Percentiles rank a stretch among this genome's conserved stretches.
These are phyloP conservation scores for Achaetomium macrosporum DNA, from an alignment of 2,329 filamentous ascomycete genomes.

Conservation along the genomic window DNA sequence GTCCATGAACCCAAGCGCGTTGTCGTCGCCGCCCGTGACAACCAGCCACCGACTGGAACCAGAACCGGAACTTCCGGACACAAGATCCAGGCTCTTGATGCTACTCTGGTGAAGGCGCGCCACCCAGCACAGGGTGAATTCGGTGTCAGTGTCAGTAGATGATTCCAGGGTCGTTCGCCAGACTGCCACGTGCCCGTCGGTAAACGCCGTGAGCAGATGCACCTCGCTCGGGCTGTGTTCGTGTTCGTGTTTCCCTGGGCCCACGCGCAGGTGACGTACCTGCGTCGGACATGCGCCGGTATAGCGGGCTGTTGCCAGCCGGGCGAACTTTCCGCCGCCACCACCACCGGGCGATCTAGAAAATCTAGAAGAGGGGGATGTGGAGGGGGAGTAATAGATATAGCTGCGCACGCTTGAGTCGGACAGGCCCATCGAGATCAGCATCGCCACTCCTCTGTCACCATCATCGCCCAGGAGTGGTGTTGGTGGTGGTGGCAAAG, in stretches of 20 bases:
- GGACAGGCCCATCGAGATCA: conserved; percentile 69
- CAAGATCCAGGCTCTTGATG: conserved; percentile 60
- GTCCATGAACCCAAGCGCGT: conserved; percentile 59
- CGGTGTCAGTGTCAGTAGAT: too few species aligned
- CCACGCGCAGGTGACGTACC: conserved; percentile 39
- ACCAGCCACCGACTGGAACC: conserved; percentile 38
- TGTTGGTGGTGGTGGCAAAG: neutral
- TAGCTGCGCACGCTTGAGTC: conserved; percentile 71
- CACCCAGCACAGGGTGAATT: conserved; percentile 29
- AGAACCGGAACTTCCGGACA: too few species aligned
- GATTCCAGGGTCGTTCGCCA: conserved; percentile 42
- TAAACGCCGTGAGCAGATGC: conserved; percentile 62
- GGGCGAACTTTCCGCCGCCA: conserved; percentile 34
- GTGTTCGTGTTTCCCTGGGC: too few species aligned
- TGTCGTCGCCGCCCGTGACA: conserved; percentile 82
- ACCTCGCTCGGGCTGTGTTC: too few species aligned
- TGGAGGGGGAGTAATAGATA: conserved; percentile 34
- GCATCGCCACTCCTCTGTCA: conserved; percentile 23
- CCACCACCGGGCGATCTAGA: neutral
- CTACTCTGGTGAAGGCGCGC: conserved; percentile 69
- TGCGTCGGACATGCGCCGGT: conserved; percentile 74
- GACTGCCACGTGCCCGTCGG: conserved; percentile 69
- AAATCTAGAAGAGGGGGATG: neutral
- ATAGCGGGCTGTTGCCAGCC: conserved; percentile 53
- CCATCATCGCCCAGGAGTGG: too few species aligned